These are phyloP conservation scores for Neurospora sp. DNA, from an alignment of 495 filamentous ascomycete species.

Conservation along the genomic window DNA sequence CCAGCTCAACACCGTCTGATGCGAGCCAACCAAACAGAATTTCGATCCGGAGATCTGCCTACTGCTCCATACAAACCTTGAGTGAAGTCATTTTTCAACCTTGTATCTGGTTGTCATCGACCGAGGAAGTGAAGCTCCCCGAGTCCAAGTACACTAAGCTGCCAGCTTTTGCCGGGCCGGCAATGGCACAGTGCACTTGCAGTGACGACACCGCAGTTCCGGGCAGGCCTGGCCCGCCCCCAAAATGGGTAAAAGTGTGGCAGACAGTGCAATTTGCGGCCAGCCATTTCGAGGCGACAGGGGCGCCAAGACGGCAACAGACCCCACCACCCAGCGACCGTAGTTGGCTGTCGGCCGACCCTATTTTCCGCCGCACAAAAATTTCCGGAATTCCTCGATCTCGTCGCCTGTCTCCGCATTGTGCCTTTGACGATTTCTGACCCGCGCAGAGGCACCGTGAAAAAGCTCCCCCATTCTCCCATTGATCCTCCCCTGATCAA, in stretches of 20 bases:
- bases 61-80: neutral
- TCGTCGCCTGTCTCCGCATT: conserved; percentile 6
- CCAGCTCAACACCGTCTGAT: neutral
- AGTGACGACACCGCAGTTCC: neutral
- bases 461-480: conserved; percentile 24
- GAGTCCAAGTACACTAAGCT: neutral
- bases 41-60: neutral
- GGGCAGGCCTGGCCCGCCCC: neutral
- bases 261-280: neutral
- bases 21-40: neutral
- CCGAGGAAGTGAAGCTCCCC: neutral
- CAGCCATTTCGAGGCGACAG: neutral
- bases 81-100: neutral
- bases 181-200: neutral
- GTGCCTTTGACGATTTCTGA: conserved; percentile 22
- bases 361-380: conserved; percentile 33
- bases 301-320: neutral
- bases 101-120: neutral
- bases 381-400: conserved; percentile 23
- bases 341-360: conserved; percentile 11
- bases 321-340: neutral
- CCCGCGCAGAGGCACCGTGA: conserved; percentile 16
- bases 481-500: conserved; percentile 20
- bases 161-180: neutral
- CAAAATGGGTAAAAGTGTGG: neutral